Conservation (phyloP, 73 alveolate species). For the Paramecium pentaurelia region DNA sequence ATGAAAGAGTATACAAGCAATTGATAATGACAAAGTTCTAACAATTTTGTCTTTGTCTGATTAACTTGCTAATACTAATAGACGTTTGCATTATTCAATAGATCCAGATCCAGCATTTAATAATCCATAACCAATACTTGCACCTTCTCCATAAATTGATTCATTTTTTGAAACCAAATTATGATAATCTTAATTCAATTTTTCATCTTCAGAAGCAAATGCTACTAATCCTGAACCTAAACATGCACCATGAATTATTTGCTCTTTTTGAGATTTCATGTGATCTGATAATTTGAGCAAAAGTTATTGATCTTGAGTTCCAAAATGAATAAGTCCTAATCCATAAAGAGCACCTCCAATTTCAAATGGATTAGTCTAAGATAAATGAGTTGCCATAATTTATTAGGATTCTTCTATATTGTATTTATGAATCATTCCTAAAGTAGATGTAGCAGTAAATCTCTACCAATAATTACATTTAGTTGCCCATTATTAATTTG, state of each 20-base stretch:
- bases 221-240: constrained; percentile 89
- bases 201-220: constrained; percentile 84
- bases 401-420: constrained; percentile 76
- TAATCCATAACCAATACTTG: constrained; percentile 89
- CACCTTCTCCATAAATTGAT: constrained; percentile 95
- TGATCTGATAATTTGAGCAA: neutral
- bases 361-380: constrained; percentile 44
- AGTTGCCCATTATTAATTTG: constrained; percentile 80
- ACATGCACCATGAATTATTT: constrained; percentile 92
- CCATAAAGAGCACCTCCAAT: constrained; percentile 57
- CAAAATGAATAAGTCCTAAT: constrained; percentile 52
- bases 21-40: constrained; percentile 84
- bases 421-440: constrained; percentile 93
- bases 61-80: constrained; percentile 65
- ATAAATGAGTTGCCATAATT: constrained; percentile 76
- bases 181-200: constrained; percentile 75
- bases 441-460: constrained; percentile 55
- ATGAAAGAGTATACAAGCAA: constrained; percentile 84
- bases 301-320: neutral
- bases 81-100: constrained; percentile 76
- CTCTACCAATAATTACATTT: constrained; percentile 76
- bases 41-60: constrained; percentile 75
- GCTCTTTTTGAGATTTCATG: constrained; percentile 66
- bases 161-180: constrained; percentile 80
- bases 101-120: constrained; percentile 87